These are phyloP conservation scores for Sclerotinia sclerotiorum DNA, from an alignment of 2,329 filamentous ascomycete genomes.

Conservation along the genomic window DNA sequence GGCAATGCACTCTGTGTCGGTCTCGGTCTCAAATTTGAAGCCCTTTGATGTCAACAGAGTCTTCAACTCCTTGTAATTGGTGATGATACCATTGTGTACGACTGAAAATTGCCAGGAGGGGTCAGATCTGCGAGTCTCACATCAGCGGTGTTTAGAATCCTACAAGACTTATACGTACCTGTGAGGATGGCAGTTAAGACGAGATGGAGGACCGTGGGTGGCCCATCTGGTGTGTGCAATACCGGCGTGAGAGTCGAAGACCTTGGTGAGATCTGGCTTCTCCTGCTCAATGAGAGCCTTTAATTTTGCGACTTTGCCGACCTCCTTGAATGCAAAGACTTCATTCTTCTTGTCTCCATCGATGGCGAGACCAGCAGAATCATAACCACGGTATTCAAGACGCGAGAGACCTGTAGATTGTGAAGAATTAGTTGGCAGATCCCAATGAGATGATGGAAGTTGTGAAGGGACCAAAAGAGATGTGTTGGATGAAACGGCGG, in stretches of 20 bases:
- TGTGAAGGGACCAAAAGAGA: not conserved
- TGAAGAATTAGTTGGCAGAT: conserved; percentile 4
- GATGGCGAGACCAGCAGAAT: conserved; percentile 91
- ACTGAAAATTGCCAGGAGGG: conserved; percentile 93
- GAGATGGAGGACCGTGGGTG: conserved; percentile 91
- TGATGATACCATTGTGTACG: conserved; percentile 99
- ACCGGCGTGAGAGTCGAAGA: conserved; percentile 96
- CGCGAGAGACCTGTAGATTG: conserved; percentile 61
- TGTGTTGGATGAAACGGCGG: not conserved
- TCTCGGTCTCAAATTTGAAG: conserved; percentile 98
- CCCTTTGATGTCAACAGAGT: conserved; percentile 89
- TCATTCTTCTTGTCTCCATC: conserved; percentile 99
- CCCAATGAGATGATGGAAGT: not conserved
- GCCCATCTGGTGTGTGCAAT: conserved; percentile 99
- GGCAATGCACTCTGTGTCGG: conserved; percentile 98
- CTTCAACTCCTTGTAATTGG: conserved; percentile 99
- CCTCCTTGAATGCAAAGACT: conserved; percentile 96
- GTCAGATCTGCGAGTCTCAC: conserved; percentile 67
- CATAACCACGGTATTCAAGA: conserved; percentile 98
- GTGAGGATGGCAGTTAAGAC: conserved; percentile 97
- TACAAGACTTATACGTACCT: conserved; percentile 57
- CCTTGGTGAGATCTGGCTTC: conserved; percentile 82
- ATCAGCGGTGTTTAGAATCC: conserved; percentile 26
- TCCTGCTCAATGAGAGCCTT: conserved; percentile 86
- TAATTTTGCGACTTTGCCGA: conserved; percentile 97